Evolutionary conservation across 805 yeast species (phyloP), one percentile per base, ranked within the genome.

Genomic region (Suhomyces faveliae): DNA sequence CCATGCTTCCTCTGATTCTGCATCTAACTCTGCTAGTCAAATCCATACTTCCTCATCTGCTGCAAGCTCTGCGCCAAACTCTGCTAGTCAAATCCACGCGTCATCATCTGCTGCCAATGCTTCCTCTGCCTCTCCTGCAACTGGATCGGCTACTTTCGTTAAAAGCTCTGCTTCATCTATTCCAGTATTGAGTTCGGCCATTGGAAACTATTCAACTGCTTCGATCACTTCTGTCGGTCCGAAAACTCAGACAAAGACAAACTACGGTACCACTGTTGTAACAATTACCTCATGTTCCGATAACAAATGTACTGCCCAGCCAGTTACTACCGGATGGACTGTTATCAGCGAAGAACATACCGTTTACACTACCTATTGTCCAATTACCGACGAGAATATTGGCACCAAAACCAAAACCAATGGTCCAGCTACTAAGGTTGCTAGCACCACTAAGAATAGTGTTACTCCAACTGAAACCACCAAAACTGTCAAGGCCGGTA

Each of bases 281-380:
- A 68, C 71, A 49, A 58, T 65, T 51, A 66, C 74, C 45, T 61
- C 70, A 42, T 70, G 76, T 56, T 53, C 64, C 20, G 61, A 61
- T 48, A 46, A 65, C 60, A 53, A 46, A 37, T 70, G 76, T 50
- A 21, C 48, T 13, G 50, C 42, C 23, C 52, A 48, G 12, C 52
- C 61, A 40, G 52, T 48, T n/a, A 67, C 71, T 53, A 68, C 73
- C 37, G 72, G 71, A 58, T 50, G 65, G 35, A 66, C 70, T 56
- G 64, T 71, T 43, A 62, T 67, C 49, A 67, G 68, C 49, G 61
- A 59, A 46, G 55, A 57, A 40, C 53, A 53, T 38, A 64, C 70
- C 38, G 50, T 52, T 27, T 66, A 64, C 63, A 65, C 70, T 57
- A 66, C 71, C 38, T 66, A 61, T 66, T 66, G 69, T 52, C 70